Conservation (phyloP, 352 stramenopile genomes). For the Globisporangium irregulare region DNA sequence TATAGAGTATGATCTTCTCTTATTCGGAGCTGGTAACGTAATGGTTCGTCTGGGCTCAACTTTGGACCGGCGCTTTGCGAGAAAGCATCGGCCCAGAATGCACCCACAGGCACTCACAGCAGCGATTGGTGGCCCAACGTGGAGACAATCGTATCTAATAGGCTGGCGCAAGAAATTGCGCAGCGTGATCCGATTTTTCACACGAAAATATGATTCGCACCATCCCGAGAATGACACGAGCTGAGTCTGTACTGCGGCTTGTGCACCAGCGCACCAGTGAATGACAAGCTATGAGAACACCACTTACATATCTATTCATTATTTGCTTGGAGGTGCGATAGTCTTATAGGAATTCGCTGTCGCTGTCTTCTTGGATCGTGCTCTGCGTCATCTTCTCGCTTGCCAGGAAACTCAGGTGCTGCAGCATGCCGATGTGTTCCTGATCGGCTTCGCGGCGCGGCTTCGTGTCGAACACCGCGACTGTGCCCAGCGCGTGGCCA, state of each 20-base stretch:
- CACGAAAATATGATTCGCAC: no score
- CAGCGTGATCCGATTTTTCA: no score
- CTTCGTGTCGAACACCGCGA: conserved; percentile 85
- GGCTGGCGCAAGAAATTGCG: no score
- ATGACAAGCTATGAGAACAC: not conserved
- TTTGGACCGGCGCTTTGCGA: not conserved
- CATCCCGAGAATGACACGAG: no score
- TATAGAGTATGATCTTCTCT: not conserved
- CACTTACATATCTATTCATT: conserved; percentile 17
- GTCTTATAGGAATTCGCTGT: conserved; percentile 74
- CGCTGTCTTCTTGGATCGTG: conserved; percentile 71
- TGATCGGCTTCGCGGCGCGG: conserved; percentile 72
- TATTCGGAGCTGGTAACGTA: no score
- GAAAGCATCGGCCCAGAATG: not conserved
- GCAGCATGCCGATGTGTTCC: conserved; percentile 85
- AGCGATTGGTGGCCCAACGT: not conserved
- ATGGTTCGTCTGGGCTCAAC: not conserved
- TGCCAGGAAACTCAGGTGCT: conserved; percentile 83
- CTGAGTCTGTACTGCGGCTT: no score
- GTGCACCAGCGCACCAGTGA: no score
- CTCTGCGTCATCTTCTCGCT: conserved; percentile 89
- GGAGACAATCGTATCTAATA: no score
- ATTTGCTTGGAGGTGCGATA: conserved; percentile 1
- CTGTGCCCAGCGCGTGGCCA: conserved; percentile 73
- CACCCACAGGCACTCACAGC: not conserved